Base-by-base conservation (phyloP, 1,139 yeast genomes). In the Suhomyces anneliseae region DNA sequence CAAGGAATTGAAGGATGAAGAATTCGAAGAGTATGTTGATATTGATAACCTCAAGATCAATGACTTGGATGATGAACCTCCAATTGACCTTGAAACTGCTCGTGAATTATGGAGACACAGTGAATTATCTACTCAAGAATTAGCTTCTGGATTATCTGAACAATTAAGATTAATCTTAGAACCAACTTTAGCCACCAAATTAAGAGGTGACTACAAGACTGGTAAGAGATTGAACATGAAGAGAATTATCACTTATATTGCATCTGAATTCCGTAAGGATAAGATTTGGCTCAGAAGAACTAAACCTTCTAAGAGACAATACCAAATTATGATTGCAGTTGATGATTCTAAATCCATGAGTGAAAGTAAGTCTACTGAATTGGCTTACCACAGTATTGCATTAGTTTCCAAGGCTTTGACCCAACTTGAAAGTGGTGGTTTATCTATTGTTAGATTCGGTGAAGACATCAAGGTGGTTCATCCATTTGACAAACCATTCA, bases 341-440 rank as follows among this genome's bases (percentile, higher is more conserved):
- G 99, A 95, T 70, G 97, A 95, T 64, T 93, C 99, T 39, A 90
- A 90, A 65, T 92, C 98, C 0, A 95, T 95, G 99, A 82, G 93
- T 49, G 98, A 93, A 66, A 87, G 97, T 34, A 84, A 85, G 56
- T 85, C 96, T 27, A 93, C 90, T 24, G 89, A 87, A 58, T 76
- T 95, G 53, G 98, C 99, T 0, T 90, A 90, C 79, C 92, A 93
- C 61, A 87, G 96, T 61, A 89, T 95, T 61, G 95, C 98, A 3
- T 76, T 95, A 46, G 99, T 95, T 3, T 85, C 97, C 4, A 92
- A 90, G 65, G 97, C 99, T 0, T 76, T 95, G 54, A 87, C 97
- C 0, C 97, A 92, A 62, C 74, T 95, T 49, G 99, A 95, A 68
- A 86, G 96, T 45, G 99, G 99, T 37, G 96, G 93, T 29, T 73